Percentiles rank a stretch among this genome's conserved stretches.
These are phyloP conservation scores for Apiospora koreana DNA, from an alignment of 2,329 filamentous ascomycete genomes.

Conservation along the genomic window DNA sequence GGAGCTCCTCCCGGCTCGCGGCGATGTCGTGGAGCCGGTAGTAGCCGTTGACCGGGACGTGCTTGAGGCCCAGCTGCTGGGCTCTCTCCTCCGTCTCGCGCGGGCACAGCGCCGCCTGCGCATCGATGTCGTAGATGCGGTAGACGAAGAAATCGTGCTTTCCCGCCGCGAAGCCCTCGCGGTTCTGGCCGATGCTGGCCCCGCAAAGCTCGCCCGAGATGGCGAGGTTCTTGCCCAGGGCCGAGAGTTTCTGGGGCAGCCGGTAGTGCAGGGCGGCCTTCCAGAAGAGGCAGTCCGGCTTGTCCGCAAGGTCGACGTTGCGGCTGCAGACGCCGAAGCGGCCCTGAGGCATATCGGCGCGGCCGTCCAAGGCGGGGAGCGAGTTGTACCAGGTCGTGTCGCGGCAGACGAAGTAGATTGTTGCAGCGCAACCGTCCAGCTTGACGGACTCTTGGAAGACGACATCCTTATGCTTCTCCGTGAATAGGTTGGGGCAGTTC, in stretches of 20 bases:
- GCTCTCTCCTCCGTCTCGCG: constrained; percentile 28
- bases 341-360: constrained; percentile 24
- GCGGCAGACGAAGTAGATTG: constrained; percentile 36
- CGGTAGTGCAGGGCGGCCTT: constrained; percentile 20
- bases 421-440: constrained; percentile 41
- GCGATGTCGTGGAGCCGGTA: constrained; percentile 14
- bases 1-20: constrained; percentile 22
- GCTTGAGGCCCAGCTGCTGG: constrained; percentile 28
- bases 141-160: constrained; percentile 36
- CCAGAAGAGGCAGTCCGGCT: constrained; percentile 25
- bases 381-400: constrained; percentile 19
- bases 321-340: constrained; percentile 34
- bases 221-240: constrained; percentile 24
- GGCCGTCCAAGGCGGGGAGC: constrained; percentile 19
- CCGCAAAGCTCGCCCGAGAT: constrained; percentile 36
- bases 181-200: constrained; percentile 27
- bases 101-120: constrained; percentile 27
- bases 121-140: constrained; percentile 33
- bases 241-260: constrained; percentile 25
- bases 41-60: constrained; percentile 19
- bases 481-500: constrained; percentile 23
- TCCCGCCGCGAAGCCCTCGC: constrained; percentile 23
- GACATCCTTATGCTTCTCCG: constrained; percentile 17
- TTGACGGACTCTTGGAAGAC: constrained; percentile 40
- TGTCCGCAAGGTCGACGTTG: constrained; percentile 25